Conservation (phyloP, 1,139 yeast species). For the Debaryomycetaceae sp. region DNA sequence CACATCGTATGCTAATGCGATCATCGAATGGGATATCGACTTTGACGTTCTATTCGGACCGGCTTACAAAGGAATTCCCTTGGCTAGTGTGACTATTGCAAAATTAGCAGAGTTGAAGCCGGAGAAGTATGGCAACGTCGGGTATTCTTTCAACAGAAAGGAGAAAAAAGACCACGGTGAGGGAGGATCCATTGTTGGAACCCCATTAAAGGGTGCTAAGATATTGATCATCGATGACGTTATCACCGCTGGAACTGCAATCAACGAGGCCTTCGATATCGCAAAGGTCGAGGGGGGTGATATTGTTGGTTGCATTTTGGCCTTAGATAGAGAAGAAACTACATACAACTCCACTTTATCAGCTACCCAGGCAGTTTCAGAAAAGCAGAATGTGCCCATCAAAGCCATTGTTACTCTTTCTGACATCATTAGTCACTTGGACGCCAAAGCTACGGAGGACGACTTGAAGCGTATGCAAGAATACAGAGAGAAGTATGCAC, state of each 20-base stretch:
- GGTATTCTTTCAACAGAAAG: conserved; percentile 77
- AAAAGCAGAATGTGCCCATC: conserved; percentile 76
- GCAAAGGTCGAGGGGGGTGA: conserved; percentile 67
- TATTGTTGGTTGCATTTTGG: conserved; percentile 78
- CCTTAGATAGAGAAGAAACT: conserved; percentile 92
- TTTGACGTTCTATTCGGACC: conserved; percentile 95
- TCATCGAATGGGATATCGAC: conserved; percentile 72
- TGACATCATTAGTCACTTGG: conserved; percentile 67
- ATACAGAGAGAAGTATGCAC: conserved; percentile 55
- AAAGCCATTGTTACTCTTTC: conserved; percentile 72
- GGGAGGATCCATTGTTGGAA: conserved; percentile 94
- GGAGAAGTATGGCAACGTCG: conserved; percentile 60
- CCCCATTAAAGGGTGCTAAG: conserved; percentile 63
- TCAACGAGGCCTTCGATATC: conserved; percentile 86
- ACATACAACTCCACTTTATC: conserved; percentile 64
- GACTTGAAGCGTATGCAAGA: conserved; percentile 54
- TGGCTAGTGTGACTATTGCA: conserved; percentile 89
- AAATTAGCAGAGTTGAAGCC: conserved; percentile 89
- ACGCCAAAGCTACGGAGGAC: conserved; percentile 49
- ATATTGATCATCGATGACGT: conserved; percentile 92
- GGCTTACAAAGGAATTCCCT: conserved; percentile 95
- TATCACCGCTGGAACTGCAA: conserved; percentile 98
- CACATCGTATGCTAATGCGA: conserved; percentile 83
- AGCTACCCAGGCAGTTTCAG: conserved; percentile 78
- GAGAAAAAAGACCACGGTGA: conserved; percentile 98